Percentiles rank a stretch among this genome's conserved stretches.
phyloP scores from a whole-genome alignment of 805 yeast species.

The Phaffomyces opuntiae region DNA sequence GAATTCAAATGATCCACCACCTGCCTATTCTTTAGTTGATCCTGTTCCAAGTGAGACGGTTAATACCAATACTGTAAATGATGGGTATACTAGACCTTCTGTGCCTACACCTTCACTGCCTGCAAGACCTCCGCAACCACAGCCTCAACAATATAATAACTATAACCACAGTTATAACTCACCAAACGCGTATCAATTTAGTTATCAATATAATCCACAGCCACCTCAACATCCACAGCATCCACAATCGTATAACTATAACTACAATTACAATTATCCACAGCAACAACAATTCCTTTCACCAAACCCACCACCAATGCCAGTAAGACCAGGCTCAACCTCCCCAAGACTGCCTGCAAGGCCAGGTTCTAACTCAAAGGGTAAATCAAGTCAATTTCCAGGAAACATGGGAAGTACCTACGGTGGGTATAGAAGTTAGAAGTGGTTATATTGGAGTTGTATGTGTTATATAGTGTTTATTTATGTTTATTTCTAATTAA shows the following conservation, averaged over 20 bases:
- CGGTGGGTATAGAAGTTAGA: background rate
- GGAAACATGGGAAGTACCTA: constrained; percentile 6
- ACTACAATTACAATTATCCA: background rate
- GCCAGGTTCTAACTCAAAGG: background rate
- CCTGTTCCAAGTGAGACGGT: constrained; percentile 4
- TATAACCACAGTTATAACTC: background rate
- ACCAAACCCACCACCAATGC: background rate
- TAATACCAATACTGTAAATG: background rate
- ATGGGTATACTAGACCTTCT: background rate
- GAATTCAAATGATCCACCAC: constrained; percentile 25
- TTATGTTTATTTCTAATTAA: too few species aligned
- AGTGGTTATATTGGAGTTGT: constrained; percentile 12
- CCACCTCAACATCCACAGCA: background rate
- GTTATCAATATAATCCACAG: background rate
- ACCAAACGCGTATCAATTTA: background rate
- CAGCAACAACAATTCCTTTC: background rate
- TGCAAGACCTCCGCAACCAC: background rate
- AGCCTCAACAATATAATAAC: background rate
- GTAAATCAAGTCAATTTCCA: constrained; percentile 6
- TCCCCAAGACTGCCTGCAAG: constrained; percentile 2
- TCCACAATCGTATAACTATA: background rate
- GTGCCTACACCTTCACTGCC: background rate
- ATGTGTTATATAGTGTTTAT: background rate
- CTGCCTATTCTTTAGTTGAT: constrained; percentile 29
- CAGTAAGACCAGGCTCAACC: background rate